phyloP scores from a whole-genome alignment of 1,139 yeast species.

The Kodamaea sp. region DNA sequence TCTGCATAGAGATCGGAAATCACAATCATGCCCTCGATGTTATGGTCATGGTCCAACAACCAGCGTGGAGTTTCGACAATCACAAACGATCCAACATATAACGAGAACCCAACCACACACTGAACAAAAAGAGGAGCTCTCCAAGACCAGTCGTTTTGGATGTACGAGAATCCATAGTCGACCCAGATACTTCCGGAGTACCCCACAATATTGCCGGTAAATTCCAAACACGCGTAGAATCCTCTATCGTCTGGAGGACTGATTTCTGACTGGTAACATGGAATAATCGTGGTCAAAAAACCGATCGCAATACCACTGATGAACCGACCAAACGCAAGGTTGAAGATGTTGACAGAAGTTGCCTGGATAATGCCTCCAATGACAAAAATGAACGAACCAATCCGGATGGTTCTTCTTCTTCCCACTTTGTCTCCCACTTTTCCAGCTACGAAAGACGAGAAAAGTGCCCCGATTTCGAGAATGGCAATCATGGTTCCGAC shows the following conservation, averaged over 20 bases:
- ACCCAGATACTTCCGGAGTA: slow-evolving; percentile 89
- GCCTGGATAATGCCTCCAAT: slow-evolving; percentile 82
- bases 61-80: slow-evolving; percentile 90
- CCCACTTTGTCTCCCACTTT: slow-evolving; percentile 79
- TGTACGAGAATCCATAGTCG: slow-evolving; percentile 74
- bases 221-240: slow-evolving; percentile 85
- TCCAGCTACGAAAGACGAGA: slow-evolving; percentile 77
- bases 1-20: slow-evolving; percentile 48
- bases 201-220: slow-evolving; percentile 88
- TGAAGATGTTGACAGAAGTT: slow-evolving; percentile 45
- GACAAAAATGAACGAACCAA: slow-evolving; percentile 79
- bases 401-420: slow-evolving; percentile 74
- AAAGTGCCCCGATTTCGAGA: slow-evolving; percentile 79
- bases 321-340: slow-evolving; percentile 71
- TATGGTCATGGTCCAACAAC: slow-evolving; percentile 85
- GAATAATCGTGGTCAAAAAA: slow-evolving; percentile 88
- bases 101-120: slow-evolving; percentile 68
- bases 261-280: slow-evolving; percentile 89
- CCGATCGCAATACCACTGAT: slow-evolving; percentile 90
- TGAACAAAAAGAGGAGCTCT: slow-evolving; percentile 78
- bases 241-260: slow-evolving; percentile 91
- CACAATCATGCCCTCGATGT: slow-evolving; percentile 72
- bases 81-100: slow-evolving; percentile 70
- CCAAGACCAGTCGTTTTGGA: slow-evolving; percentile 63
- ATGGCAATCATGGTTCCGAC: slow-evolving; percentile 86